phyloP scores from a whole-genome alignment of 148 eudicot species.

The Oxyria digyna region DNA sequence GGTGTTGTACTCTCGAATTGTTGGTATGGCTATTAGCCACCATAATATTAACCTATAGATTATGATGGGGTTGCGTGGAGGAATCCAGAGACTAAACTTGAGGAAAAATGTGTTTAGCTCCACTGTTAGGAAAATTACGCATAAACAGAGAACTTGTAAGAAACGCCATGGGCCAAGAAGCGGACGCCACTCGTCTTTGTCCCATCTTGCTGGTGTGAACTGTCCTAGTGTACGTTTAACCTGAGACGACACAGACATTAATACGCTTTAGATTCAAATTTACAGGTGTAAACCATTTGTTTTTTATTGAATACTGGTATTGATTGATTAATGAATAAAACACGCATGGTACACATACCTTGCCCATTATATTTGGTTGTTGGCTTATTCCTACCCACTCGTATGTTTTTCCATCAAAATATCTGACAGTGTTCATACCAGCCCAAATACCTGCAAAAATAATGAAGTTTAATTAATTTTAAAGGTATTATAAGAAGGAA shows the following conservation, averaged over 20 bases:
- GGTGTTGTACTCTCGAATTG: constrained; percentile 92
- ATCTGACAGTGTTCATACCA: constrained; percentile 92
- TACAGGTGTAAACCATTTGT: not conserved
- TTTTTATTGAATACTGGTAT: not conserved
- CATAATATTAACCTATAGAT: constrained; percentile 77
- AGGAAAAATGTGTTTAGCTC: constrained; percentile 95
- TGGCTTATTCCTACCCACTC: constrained; percentile 99
- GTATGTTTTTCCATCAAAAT: constrained; percentile 92
- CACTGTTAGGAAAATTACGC: constrained; percentile 79
- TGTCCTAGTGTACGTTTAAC: constrained; percentile 85
- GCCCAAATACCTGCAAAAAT: constrained; percentile 79
- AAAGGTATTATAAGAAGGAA: not conserved
- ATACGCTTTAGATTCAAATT: not conserved
- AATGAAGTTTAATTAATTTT: not conserved
- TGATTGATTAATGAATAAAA: not conserved
- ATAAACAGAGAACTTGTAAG: constrained; percentile 75
- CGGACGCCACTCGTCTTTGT: constrained; percentile 98
- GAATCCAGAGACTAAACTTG: constrained; percentile 96
- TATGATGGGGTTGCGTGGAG: constrained; percentile 84
- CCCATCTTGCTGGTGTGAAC: constrained; percentile 98
- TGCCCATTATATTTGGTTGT: constrained; percentile 89
- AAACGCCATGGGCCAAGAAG: constrained; percentile 95
- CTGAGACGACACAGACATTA: constrained; percentile 24
- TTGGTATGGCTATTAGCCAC: constrained; percentile 98
- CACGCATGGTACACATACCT: constrained; percentile 23